Evolutionary conservation across 306 rosid genomes (phyloP).

Genomic region (Cercis canadensis): DNA sequence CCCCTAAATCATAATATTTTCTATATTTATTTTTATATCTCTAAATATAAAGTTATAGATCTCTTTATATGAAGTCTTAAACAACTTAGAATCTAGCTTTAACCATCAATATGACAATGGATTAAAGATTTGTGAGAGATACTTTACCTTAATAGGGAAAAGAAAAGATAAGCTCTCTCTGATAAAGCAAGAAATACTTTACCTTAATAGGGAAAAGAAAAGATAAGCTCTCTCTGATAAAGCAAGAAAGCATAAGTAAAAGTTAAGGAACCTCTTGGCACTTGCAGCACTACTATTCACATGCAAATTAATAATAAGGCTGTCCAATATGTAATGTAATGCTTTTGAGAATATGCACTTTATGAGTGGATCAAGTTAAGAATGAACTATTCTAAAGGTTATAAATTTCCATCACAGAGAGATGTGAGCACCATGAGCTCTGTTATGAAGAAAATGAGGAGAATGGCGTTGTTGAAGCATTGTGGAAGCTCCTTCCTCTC

Average conservation of each 20-base stretch:
- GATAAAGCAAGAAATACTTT: slow-evolving; percentile 51
- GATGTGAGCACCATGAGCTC: background rate
- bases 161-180: slow-evolving; percentile 1
- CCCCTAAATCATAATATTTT: too few relatives aligned
- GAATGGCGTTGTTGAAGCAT: slow-evolving; percentile 30
- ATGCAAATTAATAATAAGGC: background rate
- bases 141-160: slow-evolving; percentile 43
- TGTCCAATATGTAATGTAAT: too few relatives aligned
- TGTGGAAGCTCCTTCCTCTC: slow-evolving; percentile 17
- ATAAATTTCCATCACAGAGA: slow-evolving; percentile 7
- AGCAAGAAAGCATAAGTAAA: slow-evolving; percentile 44
- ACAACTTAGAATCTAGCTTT: slow-evolving; percentile 29
- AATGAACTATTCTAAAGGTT: slow-evolving; percentile 39
- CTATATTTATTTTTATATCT: too few relatives aligned
- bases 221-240: background rate
- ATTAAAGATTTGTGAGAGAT: slow-evolving; percentile 37
- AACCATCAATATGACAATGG: slow-evolving; percentile 19
- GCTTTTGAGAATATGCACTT: slow-evolving; percentile 46
- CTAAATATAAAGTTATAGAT: too few relatives aligned
- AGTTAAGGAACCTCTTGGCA: slow-evolving; percentile 40
- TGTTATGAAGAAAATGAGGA: slow-evolving; percentile 7
- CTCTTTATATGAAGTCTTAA: too few relatives aligned
- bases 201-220: slow-evolving; percentile 32
- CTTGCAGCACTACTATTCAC: too few relatives aligned
- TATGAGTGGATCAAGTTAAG: slow-evolving; percentile 54